Base-by-base conservation (phyloP, 2,329 filamentous ascomycete genomes). In the Xylariaceae sp. region DNA sequence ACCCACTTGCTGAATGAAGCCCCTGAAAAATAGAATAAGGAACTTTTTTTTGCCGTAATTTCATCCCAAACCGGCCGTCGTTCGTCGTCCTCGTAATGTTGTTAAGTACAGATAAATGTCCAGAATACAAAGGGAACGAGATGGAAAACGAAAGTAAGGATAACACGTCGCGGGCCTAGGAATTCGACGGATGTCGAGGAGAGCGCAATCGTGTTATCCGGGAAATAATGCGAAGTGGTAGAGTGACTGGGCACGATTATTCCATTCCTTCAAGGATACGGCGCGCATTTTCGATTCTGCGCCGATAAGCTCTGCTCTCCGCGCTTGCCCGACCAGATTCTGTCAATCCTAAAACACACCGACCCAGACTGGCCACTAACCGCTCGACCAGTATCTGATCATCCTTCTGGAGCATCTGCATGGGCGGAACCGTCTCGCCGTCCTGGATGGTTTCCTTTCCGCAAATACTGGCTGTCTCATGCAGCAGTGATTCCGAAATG, bases 221-320 rank as follows among this genome's bases (percentile, higher is more conserved):
- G 17, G 45, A 23, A 45, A 53, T 44, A 57, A 39, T 10, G 45
- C 23, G 30, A 45, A 42, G 23, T 30, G 23, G 23, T 39, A 17
- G 49, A 34, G 11, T 47, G 30, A 15, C 47, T 30, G 37, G 10
- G 49, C 45, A 23, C 23, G 51, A 15, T 55, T 66, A 79, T 63
- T 86, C 81, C 60, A 86, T 76, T 4, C 89, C 90, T 65, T 93
- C 89, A 35, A 96, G 77, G 2, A 90, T 82, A 55, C 83, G 80
- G 61, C 86, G 84, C 4, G 91, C 92, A 55, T 85, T 83, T 65
- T 95, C 90, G 54, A 96, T 80, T 65, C 88, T 81, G 63, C 88
- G 78, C 61, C 90, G 80, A 72, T 89, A 85, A 60, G 87, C 78
- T 57, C 86, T 79, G 53, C 80, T 82, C 66, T 89, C 83, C 62